Base-by-base conservation (phyloP, 805 yeast species). In the Monosporozyma aerobia region DNA sequence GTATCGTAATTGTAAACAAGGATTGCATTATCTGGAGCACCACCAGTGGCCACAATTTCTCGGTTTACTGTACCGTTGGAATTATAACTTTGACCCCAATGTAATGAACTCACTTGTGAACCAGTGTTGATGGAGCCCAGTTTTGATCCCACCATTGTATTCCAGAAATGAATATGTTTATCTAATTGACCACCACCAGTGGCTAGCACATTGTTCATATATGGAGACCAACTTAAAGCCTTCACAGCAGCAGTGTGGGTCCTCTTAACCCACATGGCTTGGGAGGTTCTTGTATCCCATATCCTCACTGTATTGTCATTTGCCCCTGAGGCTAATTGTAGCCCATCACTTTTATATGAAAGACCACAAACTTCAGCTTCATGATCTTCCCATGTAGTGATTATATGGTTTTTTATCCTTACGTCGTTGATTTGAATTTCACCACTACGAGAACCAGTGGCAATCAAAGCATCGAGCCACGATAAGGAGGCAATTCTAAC, bases 121-220 rank as follows among this genome's bases (percentile, higher is more conserved):
- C 92, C 96, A 0, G 97, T 86, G 59, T 90, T 94, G 23, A 92
- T 85, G 9, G 94, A 78, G 58, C 90, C 88, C 37, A 87, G 81
- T 55, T 95, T 74, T 1, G 90, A 81, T 1, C 98, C 99, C 0
- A 95, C 87, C 19, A 87, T 80, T 3, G 97, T 81, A 69, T 94
- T 94, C 98, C 98, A 94, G 70, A 94, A 88, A 69, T 92, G 92
- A 54, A 92, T 87, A 47, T 83, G 79, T 64, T 82, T 85, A 69
- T 94, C 97, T 33, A 87, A 79, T 11, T 95, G 85, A 14, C 99
- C 99, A 50, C 99, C 99, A 6, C 98, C 99, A 3, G 97, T 85
- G n/a, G 97, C 97, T 50, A 92, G 74, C 51, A 90, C 69, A 55
- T 86, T 84, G 32, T 72, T 73, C 60, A 88, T 92, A 66, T 85